Evolutionary conservation across 2,329 filamentous ascomycete genomes (phyloP), one percentile per base, ranked within the genome.

Genomic region (Colletotrichum magnum): DNA sequence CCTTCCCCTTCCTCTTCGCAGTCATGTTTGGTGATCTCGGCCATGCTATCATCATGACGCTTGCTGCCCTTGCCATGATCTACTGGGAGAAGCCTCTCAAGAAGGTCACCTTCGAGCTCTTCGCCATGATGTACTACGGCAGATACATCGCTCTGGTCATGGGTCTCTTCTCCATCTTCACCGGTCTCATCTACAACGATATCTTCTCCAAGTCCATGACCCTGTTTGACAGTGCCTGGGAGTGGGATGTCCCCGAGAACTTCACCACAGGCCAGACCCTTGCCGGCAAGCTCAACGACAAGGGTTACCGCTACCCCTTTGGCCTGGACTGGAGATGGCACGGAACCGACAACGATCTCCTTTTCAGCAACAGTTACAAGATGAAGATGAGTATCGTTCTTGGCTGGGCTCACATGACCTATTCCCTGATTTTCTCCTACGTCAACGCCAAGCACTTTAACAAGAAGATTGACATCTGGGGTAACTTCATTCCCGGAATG

Each of bases 21-120:
- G 96, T 99, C 89, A 99, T 99, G 96, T 99, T 99, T 79, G 97
- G 96, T 86, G 96, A 99, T 82, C 92, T 97, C 68, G 97, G 96
- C 59, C 96, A 99, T 78, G 96, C 95, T 73, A 81, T 92, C 73
- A 93, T 99, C 80, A 97, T 99, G 93, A 87, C 95, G 51, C 79
- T 89, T 64, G 93, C 94, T 66, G 93, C 96, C 15, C 77, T 90
- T 64, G 94, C 94, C 66, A 97, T 99, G 94, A 98, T 99, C 75
- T 94, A 97, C 84, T 98, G 92, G 87, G 96, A 99, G 83, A 95
- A 94, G 83, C 91, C 92, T 69, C 86, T 99, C 43, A 94, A 95
- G 80, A 99, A 99, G 85, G 92, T 98, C 66, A 87, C 84, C 0
- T 97, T 98, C 77, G 97, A 99, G 81, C 87, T 99, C 21, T 97